A percentile compares a stretch with the other conserved stretches of the same genome.
Evolutionary conservation across 495 filamentous ascomycete genomes (phyloP).

Genomic region (Astrothelium subdiscretum): DNA sequence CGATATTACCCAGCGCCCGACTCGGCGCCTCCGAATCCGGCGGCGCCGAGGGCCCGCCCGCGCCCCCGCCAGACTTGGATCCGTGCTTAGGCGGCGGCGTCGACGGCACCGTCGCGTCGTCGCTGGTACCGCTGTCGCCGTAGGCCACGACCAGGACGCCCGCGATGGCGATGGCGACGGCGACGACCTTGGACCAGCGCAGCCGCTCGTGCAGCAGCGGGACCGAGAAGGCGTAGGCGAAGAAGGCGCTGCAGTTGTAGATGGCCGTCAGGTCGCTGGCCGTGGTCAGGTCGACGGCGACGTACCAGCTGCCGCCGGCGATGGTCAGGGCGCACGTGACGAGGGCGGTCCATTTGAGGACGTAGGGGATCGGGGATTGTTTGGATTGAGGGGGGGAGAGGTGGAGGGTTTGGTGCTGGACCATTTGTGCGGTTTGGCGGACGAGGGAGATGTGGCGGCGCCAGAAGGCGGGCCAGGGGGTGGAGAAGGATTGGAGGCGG

Average conservation of each 20-base stretch:
- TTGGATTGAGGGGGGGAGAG: constrained; percentile 35
- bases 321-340: constrained; percentile 81
- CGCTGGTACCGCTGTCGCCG: constrained; percentile 43
- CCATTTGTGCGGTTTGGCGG: constrained; percentile 75
- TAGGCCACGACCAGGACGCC: constrained; percentile 91
- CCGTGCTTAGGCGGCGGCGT: constrained; percentile 33
- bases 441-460: constrained; percentile 62
- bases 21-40: constrained; percentile 41
- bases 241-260: constrained; percentile 98
- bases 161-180: constrained; percentile 72
- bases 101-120: background rate
- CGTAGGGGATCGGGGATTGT: constrained; percentile 55
- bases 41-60: constrained; percentile 30
- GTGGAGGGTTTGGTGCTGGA: constrained; percentile 56
- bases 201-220: constrained; percentile 76
- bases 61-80: constrained; percentile 38
- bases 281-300: constrained; percentile 86
- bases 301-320: constrained; percentile 89
- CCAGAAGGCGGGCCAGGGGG: constrained; percentile 84
- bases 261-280: constrained; percentile 90
- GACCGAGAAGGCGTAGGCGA: constrained; percentile 91
- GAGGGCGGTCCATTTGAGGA: constrained; percentile 64
- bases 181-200: constrained; percentile 65
- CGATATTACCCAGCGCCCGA: constrained; percentile 68
- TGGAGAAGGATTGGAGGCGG: constrained; percentile 54